Conservation (phyloP, 2,329 filamentous ascomycete species). For the Trichoderma arundinaceum region DNA sequence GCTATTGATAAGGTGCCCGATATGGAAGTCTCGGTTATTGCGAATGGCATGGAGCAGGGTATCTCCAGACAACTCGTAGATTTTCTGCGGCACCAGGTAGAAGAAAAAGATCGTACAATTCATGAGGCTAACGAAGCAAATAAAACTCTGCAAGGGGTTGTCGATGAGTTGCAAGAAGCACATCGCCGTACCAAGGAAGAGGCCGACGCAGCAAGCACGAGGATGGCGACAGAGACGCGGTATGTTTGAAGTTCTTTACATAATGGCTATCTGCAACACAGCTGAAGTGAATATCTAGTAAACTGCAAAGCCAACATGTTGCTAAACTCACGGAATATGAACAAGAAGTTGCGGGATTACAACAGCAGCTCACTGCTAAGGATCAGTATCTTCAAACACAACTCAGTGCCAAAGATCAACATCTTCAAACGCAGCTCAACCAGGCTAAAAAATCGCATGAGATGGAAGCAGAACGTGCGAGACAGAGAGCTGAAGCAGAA, state of each 20-base stretch:
- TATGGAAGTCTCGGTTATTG: slow-evolving; percentile 79
- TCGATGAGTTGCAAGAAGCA: slow-evolving; percentile 76
- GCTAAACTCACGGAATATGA: slow-evolving; percentile 37
- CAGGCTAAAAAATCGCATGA: slow-evolving; percentile 53
- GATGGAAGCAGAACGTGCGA: slow-evolving; percentile 55
- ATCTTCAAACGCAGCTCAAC: slow-evolving; percentile 24
- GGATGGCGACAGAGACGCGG: slow-evolving; percentile 58
- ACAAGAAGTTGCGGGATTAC: slow-evolving; percentile 34
- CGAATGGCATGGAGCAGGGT: slow-evolving; percentile 82
- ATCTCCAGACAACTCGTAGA: slow-evolving; percentile 95
- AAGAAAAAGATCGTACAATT: slow-evolving; percentile 67
- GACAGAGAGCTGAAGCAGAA: slow-evolving; percentile 62
- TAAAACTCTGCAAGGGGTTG: slow-evolving; percentile 55
- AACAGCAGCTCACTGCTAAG: slow-evolving; percentile 35
- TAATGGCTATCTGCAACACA: slow-evolving; percentile 5
- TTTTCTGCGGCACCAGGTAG: slow-evolving; percentile 75
- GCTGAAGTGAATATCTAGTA: slow-evolving; percentile 37
- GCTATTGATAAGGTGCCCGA: slow-evolving; percentile 91
- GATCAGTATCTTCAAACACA: slow-evolving; percentile 44
- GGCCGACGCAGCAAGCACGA: slow-evolving; percentile 39
- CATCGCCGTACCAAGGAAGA: slow-evolving; percentile 70
- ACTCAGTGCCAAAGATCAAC: slow-evolving; percentile 12
- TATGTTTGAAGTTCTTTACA: slow-evolving; percentile 41
- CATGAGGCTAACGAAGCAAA: slow-evolving; percentile 55
- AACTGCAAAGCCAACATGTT: slow-evolving; percentile 43